Base-by-base conservation (phyloP, 768 basidiomycete species). In the Russula brevipes region DNA sequence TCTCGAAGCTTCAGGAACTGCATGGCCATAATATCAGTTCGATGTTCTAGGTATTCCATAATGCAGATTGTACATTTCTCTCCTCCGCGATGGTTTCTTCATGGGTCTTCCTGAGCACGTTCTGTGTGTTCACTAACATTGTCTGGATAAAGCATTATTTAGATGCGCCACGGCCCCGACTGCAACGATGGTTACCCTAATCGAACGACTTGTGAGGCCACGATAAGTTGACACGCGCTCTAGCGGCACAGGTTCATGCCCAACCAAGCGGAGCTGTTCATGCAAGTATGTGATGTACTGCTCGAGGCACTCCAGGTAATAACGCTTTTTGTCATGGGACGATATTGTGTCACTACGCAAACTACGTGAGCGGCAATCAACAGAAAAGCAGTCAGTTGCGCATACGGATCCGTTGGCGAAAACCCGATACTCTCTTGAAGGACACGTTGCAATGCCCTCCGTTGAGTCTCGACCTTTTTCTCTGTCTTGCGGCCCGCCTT, bases 321-420 rank as follows among this genome's bases (percentile, higher is more conserved):
- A 80, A 2, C 88, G 76, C 68, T 89, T 89, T 69, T 89, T 89
- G 69, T 89, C 88, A 68, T 90, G 88, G 6, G 87, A 88, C 3
- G 88, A 85, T 59, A 90, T 88, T n/a, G 79, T 79, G 55, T 89
- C 88, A 1, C 86, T 87, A 59, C 14, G 14, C 11, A 35, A 46
- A 56, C 10, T 19, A 49, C n/a, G 60, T 47, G 56, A 61, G 44
- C 58, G 41, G 38, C 60, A 45, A 24, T 19, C 16, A 3, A 39
- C 55, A 31, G 30, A 36, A 42, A 24, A 42, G 41, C 35, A 10
- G 46, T n/a, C 17, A 39, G 56, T 51, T 17, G 38, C 0, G 76
- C 84, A 60, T 68, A 86, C 86, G 84, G 85, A 69, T 87, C 86
- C 17, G 84, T 85, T 6, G 81, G 81, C 0, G 75, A 68, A 64